Evolutionary conservation across 768 basidiomycete genomes (phyloP).

Genomic region (Boletus pseudo-olivaceus): DNA sequence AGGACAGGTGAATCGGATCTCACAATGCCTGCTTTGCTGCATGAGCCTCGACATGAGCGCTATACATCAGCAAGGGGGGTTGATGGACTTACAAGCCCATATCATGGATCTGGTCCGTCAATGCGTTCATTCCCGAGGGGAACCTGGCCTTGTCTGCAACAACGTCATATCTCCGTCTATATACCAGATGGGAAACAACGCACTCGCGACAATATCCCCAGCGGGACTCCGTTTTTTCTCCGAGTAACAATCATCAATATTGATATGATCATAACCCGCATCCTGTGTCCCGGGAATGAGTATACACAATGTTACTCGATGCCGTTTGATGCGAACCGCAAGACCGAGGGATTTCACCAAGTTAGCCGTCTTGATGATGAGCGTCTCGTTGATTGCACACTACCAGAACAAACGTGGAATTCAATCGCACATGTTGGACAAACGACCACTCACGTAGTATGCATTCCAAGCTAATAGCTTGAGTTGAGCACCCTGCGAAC

Average conservation of each 20-base stretch:
- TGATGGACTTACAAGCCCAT: conserved; percentile 49
- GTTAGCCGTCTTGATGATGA: conserved; percentile 47
- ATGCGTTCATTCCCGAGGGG: conserved; percentile 53
- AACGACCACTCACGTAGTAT: conserved; percentile 44
- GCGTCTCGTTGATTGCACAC: conserved; percentile 57
- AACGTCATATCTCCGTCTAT: neutral
- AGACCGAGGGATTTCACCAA: conserved; percentile 53
- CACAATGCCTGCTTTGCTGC: conserved; percentile 61
- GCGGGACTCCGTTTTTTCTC: conserved; percentile 48
- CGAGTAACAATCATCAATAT: conserved; percentile 65
- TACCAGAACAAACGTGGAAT: conserved; percentile 18
- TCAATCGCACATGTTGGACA: neutral
- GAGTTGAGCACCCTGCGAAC: conserved; percentile 3
- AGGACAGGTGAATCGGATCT: conserved; percentile 16
- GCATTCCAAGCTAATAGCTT: conserved; percentile 59
- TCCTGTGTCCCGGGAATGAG: conserved; percentile 35
- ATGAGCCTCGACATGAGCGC: neutral
- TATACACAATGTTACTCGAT: neutral
- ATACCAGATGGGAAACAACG: neutral
- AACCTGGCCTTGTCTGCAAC: conserved; percentile 46
- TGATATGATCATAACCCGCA: conserved; percentile 55
- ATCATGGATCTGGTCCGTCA: conserved; percentile 53
- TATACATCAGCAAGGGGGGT: neutral
- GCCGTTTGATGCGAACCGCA: conserved; percentile 33
- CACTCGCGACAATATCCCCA: conserved; percentile 59